Conservation (phyloP, 1,284 basidiomycete species). For the Heterobasidion annosum region DNA sequence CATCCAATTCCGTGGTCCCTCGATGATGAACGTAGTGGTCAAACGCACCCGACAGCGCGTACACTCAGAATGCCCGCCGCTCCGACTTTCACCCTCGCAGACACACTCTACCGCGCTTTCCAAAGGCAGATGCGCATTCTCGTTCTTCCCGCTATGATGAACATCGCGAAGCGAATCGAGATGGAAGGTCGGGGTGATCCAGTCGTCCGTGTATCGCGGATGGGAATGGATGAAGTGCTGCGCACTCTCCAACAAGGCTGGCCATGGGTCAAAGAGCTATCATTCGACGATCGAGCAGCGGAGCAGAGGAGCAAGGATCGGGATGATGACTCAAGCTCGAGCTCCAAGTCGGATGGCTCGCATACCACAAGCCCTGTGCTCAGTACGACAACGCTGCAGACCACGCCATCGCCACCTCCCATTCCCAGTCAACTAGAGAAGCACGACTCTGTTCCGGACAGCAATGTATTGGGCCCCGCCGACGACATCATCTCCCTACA, state of each 20-base stretch:
- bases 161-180: slow-evolving; percentile 53
- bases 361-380: slow-evolving; percentile 64
- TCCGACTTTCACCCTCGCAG: slow-evolving; percentile 20
- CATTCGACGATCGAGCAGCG: slow-evolving; percentile 17
- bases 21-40: slow-evolving; percentile 14
- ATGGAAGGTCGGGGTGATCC: slow-evolving; percentile 42
- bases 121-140: slow-evolving; percentile 47
- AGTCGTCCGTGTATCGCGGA: slow-evolving; percentile 36
- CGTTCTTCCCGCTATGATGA: slow-evolving; percentile 53
- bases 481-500: slow-evolving; percentile 46
- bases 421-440: slow-evolving; percentile 18
- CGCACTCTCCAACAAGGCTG: slow-evolving; percentile 50
- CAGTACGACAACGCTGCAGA: slow-evolving; percentile 65
- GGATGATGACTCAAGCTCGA: slow-evolving; percentile 36
- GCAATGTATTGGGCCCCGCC: slow-evolving; percentile 3
- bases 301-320: slow-evolving; percentile 22
- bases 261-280: slow-evolving; percentile 29
- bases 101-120: slow-evolving; percentile 48
- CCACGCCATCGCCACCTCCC: slow-evolving; percentile 66
- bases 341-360: slow-evolving; percentile 38
- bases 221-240: slow-evolving; percentile 54
- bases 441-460: slow-evolving; percentile 23
- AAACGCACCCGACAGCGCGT: slow-evolving; percentile 39
- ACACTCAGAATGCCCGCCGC: slow-evolving; percentile 40
- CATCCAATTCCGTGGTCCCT: slow-evolving; percentile 64